Base-by-base conservation (phyloP, 2,329 filamentous ascomycete genomes). In the Fusarium continuum region DNA sequence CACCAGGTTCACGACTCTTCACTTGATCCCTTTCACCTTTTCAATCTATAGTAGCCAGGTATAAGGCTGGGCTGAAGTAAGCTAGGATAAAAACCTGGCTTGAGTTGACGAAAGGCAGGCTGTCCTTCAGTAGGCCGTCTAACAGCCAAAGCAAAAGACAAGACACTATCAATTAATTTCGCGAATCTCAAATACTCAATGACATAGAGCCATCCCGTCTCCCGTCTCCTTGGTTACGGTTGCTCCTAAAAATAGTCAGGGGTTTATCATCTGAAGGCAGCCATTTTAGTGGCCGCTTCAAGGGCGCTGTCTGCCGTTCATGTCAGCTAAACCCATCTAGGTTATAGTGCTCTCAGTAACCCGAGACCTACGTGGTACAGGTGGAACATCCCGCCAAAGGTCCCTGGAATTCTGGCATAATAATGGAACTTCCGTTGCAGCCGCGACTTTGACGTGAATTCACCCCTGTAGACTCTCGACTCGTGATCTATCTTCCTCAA, bases 211-310 rank as follows among this genome's bases (percentile, higher is more conserved):
- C 20, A 22, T 35, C 14, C 43, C 41, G 41, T 63, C 52, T 35
- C 14, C 43, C 41, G 41, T 63, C 52, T 51, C 52, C 52, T 50
- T 44, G 45, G 45, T 36, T 44, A 48, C 32, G 16, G 20, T 31
- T 14, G 13, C 31, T 38, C 38, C 61, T 56, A 58, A 55, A 65
- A 50, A 65, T 63, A 65, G 61, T 61, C 62, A 65, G 62, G 57
- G 62, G 62, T 41, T 53, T 54, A 35, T 41, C 34, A 34, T 48
- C 36, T 41, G 34, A 28, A 36, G 25, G 36, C 38, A 43, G 46
- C 44, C 31, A 26, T 28, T 34, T 25, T 43, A 55, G 51, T 32
- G 51, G 50, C 34, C 26, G 41, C 32, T 34, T 28, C 16, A 19
- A 16, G 13, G 31, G 31, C 36, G 9, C 36, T 17, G 36, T 8